Conservation (phyloP, 106 monocot genomes). For the Acorus calamus region DNA sequence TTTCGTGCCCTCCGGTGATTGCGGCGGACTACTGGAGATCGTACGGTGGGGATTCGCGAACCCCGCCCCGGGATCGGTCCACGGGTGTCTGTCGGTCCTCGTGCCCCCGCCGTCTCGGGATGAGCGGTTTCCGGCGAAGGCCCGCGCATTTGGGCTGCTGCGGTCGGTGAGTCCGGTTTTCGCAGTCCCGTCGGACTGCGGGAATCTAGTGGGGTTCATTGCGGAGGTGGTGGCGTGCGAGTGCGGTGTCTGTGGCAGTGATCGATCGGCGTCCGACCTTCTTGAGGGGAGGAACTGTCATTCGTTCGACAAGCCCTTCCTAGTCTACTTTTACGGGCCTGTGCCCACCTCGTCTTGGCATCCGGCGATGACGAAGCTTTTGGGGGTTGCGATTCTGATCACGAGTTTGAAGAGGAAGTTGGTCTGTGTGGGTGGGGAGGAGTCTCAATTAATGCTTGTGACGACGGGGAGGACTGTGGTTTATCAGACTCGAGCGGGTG, state of each 20-base stretch:
- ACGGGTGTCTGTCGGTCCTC: not conserved
- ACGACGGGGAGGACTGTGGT: constrained; percentile 29
- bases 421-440: constrained; percentile 35
- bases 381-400: constrained; percentile 40
- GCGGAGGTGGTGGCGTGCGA: constrained; percentile 29
- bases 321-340: constrained; percentile 48
- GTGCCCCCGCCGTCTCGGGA: not conserved
- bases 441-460: constrained; percentile 47
- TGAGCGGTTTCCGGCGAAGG: no score
- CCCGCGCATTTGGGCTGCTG: constrained; percentile 17
- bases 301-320: constrained; percentile 17
- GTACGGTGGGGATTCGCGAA: constrained; percentile 25
- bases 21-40: constrained; percentile 40
- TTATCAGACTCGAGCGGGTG: constrained; percentile 6
- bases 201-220: constrained; percentile 36
- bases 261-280: not conserved
- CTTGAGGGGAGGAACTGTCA: constrained; percentile 2
- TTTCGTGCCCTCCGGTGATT: constrained; percentile 35
- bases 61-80: not conserved
- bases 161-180: constrained; percentile 43
- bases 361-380: constrained; percentile 36
- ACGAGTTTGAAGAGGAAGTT: constrained; percentile 62
- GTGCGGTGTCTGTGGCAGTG: constrained; percentile 19
- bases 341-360: constrained; percentile 37
- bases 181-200: constrained; percentile 5